Conservation (phyloP, 1,139 yeast genomes). For the Blastobotrys illinoisensis region DNA sequence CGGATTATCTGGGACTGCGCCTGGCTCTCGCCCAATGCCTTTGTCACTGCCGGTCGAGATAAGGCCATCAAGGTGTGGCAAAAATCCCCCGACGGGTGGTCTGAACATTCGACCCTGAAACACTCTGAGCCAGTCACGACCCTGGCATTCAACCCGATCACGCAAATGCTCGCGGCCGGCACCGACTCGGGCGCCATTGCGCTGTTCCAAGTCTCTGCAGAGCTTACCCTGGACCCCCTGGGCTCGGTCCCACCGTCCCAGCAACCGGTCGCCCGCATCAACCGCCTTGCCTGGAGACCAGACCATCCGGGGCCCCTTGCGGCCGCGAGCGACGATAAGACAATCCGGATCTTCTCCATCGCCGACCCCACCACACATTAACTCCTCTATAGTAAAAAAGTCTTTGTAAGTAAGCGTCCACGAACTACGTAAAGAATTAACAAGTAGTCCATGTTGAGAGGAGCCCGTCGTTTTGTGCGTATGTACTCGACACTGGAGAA, state of each 20-base stretch:
- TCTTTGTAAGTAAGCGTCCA: background rate
- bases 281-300: slow-evolving; percentile 54
- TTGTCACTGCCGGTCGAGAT: slow-evolving; percentile 87
- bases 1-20: slow-evolving; percentile 95
- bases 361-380: background rate
- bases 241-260: background rate
- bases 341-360: slow-evolving; percentile 36
- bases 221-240: background rate
- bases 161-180: slow-evolving; percentile 56
- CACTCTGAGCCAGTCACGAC: slow-evolving; percentile 62
- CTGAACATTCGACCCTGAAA: slow-evolving; percentile 23
- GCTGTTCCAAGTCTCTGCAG: slow-evolving; percentile 20
- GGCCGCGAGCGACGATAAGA: slow-evolving; percentile 64
- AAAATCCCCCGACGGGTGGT: slow-evolving; percentile 23
- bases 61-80: slow-evolving; percentile 71
- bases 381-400: background rate
- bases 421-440: background rate
- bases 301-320: slow-evolving; percentile 40
- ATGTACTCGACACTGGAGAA: slow-evolving; percentile 16
- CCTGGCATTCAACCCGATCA: slow-evolving; percentile 46
- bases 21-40: slow-evolving; percentile 47
- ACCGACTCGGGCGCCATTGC: slow-evolving; percentile 57
- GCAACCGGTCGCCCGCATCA: background rate
- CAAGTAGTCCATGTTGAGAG: background rate
- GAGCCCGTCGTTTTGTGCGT: background rate